Percentiles rank a stretch among this genome's conserved stretches.
phyloP scores from a whole-genome alignment of 2,329 filamentous ascomycete species.

The Exophiala xenobiotica region DNA sequence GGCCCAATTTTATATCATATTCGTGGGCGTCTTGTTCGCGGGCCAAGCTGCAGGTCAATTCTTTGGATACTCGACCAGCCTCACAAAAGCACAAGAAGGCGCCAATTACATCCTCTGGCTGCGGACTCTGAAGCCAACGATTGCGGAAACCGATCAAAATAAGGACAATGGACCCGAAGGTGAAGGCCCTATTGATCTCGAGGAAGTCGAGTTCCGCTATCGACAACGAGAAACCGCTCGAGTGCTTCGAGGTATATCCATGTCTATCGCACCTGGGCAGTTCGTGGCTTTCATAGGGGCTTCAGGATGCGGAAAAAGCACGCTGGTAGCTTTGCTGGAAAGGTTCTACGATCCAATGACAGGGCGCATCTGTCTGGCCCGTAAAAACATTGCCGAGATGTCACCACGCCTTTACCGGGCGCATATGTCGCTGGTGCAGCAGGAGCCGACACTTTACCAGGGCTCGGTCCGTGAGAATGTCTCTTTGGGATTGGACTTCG shows the following conservation, averaged over 20 bases:
- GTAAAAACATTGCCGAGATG: constrained; percentile 57
- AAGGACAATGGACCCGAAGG: constrained; percentile 37
- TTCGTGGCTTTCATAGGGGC: constrained; percentile 58
- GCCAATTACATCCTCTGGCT: constrained; percentile 56
- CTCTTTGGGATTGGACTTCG: constrained; percentile 51
- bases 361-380: constrained; percentile 66
- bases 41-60: constrained; percentile 34
- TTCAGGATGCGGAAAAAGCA: constrained; percentile 64
- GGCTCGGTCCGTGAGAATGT: constrained; percentile 70
- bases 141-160: constrained; percentile 46
- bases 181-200: constrained; percentile 45
- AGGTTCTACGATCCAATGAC: constrained; percentile 68
- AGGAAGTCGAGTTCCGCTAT: constrained; percentile 45
- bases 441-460: constrained; percentile 72
- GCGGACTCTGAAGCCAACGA: constrained; percentile 42
- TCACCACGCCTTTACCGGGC: constrained; percentile 63
- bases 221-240: constrained; percentile 31
- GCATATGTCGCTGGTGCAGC: constrained; percentile 68
- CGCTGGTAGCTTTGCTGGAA: constrained; percentile 61
- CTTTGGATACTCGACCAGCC: constrained; percentile 41
- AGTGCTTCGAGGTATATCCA: constrained; percentile 35
- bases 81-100: constrained; percentile 52
- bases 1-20: constrained; percentile 46
- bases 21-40: constrained; percentile 44
- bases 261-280: constrained; percentile 47